A percentile compares a stretch with the other conserved stretches of the same genome.
Conservation (phyloP, 495 filamentous ascomycete genomes). For the Hyphodiscus hymeniophilus region DNA sequence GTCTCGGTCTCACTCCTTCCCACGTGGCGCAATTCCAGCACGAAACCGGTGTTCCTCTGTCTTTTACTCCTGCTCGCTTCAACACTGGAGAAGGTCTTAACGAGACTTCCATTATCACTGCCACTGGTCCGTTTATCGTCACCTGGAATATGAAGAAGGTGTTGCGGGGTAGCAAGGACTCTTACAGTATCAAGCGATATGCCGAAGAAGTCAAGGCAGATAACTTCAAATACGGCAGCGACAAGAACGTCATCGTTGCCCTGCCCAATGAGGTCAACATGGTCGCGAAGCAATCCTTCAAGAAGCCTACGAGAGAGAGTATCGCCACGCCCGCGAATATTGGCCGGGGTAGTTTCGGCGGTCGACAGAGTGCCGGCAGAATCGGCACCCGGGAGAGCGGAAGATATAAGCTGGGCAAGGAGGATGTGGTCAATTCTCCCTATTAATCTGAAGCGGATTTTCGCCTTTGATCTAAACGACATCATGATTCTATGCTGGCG, state of each 20-base stretch:
- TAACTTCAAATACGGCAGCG: conserved; percentile 93
- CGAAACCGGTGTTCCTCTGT: conserved; percentile 77
- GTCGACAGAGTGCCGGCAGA: conserved; percentile 37
- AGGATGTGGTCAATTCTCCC: conserved; percentile 79
- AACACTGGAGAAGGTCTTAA: conserved; percentile 75
- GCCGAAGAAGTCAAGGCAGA: conserved; percentile 95
- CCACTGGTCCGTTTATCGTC: conserved; percentile 95
- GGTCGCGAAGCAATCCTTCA: conserved; percentile 77
- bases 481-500: not conserved
- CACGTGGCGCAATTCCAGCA: conserved; percentile 96
- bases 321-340: conserved; percentile 51
- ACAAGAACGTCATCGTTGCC: conserved; percentile 97
- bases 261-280: conserved; percentile 97
- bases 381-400: conserved; percentile 44
- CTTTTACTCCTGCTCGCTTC: conserved; percentile 88
- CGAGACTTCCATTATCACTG: conserved; percentile 90
- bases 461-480: not conserved
- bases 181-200: conserved; percentile 95
- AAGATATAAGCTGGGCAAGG: conserved; percentile 53
- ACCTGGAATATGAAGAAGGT: conserved; percentile 95
- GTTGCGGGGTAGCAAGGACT: conserved; percentile 65
- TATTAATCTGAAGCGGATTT: conserved; percentile 40
- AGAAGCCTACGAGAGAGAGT: conserved; percentile 85
- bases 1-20: conserved; percentile 74
- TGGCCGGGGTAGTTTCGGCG: conserved; percentile 25